Base-by-base conservation (phyloP, 1,139 yeast genomes). In the Lodderomyces pseudojiufengensis region DNA sequence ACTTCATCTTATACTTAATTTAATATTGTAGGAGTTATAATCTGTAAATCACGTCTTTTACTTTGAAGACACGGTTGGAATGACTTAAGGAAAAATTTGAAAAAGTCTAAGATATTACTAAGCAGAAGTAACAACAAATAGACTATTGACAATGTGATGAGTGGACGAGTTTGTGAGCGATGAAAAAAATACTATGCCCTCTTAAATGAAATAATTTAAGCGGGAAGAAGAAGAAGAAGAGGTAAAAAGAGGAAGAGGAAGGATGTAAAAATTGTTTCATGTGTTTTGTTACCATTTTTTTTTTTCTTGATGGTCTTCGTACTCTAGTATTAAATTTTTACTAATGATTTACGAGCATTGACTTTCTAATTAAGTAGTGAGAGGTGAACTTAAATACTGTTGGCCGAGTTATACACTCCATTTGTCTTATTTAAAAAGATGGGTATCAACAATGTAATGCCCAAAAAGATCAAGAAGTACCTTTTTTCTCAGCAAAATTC, bases 1-100 rank as follows among this genome's bases (percentile, higher is more conserved):
- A 92, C 68, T 92, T 92, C 98, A 92, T 90, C 23, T 22, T 50
- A 30, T 37, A 27, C 6, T 26, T n/a, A 9, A 5, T 13, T 26
- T 5, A 15, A 9, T 26, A 5, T n/a, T n/a, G 25, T 18, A 18
- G 29, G 10, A 13, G 5, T 13, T 24, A 31, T 16, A 27, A 28
- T 33, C 24, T 37, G 32, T 27, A 21, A 32, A 31, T 23, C 20
- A 18, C 20, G 20, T 18, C 5, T 18, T 5, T 18, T 18, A 18
- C 5, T 5, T 5, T 23, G 12, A 24, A 33, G 28, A 39, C 44
- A 41, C 44, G 44, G 39, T 38, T 36, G 16, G 21, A 24, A 27
- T 14, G 10, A 11, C 16, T 15, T 18, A 8, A n/a, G 9, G 7
- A 32, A 29, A 28, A 28, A 38, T 38, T 34, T 36, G 33, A 32